Evolutionary conservation across 2,329 filamentous ascomycete genomes (phyloP).

Genomic region (Colletotrichum siamense): DNA sequence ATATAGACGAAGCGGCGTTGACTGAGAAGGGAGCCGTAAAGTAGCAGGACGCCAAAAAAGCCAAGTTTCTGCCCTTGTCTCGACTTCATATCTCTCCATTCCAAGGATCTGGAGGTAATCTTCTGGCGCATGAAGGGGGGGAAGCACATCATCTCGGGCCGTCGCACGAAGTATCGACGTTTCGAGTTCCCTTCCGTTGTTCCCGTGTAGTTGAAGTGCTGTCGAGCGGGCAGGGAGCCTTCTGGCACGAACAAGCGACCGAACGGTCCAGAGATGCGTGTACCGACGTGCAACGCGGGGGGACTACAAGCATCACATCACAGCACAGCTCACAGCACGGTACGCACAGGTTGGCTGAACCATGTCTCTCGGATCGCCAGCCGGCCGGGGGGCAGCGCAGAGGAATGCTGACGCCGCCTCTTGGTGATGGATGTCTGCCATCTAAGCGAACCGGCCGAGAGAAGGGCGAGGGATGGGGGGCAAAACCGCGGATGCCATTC

Average conservation of each 20-base stretch:
- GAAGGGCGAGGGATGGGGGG: background rate
- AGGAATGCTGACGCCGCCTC: background rate
- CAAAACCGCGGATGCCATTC: background rate
- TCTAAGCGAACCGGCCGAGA: background rate
- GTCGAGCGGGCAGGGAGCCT: background rate
- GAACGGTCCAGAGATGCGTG: background rate
- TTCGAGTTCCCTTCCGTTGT: background rate
- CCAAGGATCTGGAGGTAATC: background rate
- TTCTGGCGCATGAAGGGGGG: background rate
- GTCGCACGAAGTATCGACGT: background rate
- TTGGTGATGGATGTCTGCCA: background rate
- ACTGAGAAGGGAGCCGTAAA: background rate
- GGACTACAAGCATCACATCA: background rate
- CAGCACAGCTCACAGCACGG: background rate
- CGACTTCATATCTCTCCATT: slow-evolving; percentile 1
- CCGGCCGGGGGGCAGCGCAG: background rate
- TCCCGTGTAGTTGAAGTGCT: background rate
- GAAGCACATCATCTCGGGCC: background rate
- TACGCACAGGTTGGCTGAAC: background rate
- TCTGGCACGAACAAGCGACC: background rate
- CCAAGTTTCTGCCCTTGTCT: slow-evolving; percentile 7
- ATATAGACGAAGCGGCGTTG: background rate
- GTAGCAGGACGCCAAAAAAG: background rate
- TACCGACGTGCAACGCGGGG: background rate
- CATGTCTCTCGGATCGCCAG: background rate